These are phyloP conservation scores for Testicularia cyperi DNA, from an alignment of 1,284 basidiomycete species.

Conservation along the genomic window DNA sequence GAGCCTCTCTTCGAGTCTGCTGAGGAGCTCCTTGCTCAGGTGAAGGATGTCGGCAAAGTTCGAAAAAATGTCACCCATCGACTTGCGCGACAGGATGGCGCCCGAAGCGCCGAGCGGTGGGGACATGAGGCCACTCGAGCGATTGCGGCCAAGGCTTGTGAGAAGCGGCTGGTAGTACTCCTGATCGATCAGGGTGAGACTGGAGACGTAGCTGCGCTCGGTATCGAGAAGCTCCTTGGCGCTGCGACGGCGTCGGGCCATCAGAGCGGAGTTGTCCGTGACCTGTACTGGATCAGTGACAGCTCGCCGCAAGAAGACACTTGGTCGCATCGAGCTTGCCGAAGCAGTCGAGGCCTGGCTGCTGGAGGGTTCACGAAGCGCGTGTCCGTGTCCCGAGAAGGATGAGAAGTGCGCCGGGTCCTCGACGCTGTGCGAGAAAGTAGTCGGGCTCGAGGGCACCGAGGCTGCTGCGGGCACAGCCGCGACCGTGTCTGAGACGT, in stretches of 20 bases:
- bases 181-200: conserved; percentile 46
- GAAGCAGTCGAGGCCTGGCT: conserved; percentile 28
- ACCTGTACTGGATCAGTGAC: conserved; percentile 16
- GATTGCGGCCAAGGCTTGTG: conserved; percentile 20
- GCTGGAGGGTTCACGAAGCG: conserved; percentile 2
- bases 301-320: conserved; percentile 24
- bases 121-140: conserved; percentile 51
- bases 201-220: conserved; percentile 51
- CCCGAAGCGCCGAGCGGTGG: conserved; percentile 62
- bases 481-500: background rate
- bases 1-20: conserved; percentile 64
- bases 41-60: conserved; percentile 91
- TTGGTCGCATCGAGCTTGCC: conserved; percentile 22
- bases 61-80: conserved; percentile 76
- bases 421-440: background rate
- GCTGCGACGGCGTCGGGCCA: conserved; percentile 27
- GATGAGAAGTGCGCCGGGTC: conserved; percentile 5
- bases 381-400: conserved; percentile 17
- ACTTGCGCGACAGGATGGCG: conserved; percentile 70
- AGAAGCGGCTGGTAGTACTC: conserved; percentile 54
- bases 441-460: background rate
- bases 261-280: conserved; percentile 8
- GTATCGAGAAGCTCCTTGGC: conserved; percentile 54
- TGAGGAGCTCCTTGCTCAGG: conserved; percentile 76
- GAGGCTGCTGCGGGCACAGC: background rate